These are phyloP conservation scores for Pseudogymnoascus verrucosus DNA, from an alignment of 2,329 filamentous ascomycete species.

Conservation along the genomic window DNA sequence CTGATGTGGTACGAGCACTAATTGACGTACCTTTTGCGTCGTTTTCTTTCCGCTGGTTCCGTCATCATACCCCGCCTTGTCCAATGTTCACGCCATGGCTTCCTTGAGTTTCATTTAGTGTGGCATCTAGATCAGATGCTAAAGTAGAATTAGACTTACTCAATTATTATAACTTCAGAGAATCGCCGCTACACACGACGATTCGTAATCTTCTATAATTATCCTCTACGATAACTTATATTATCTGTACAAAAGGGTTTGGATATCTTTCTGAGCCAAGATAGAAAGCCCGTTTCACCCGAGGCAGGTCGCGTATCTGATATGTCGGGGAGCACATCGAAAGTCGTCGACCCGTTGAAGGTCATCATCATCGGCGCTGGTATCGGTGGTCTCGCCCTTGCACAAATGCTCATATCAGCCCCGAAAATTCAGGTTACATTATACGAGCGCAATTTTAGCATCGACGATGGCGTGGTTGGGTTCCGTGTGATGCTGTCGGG, in stretches of 20 bases:
- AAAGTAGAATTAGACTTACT: too few species aligned
- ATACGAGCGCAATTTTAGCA: slow-evolving; percentile 18
- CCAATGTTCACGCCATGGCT: not conserved
- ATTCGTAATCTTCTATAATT: too few species aligned
- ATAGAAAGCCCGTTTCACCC: not conserved
- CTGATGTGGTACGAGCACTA: not conserved
- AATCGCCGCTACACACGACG: too few species aligned
- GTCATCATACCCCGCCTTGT: not conserved
- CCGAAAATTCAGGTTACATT: slow-evolving; percentile 19
- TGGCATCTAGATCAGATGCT: not conserved
- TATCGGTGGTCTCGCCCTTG: slow-evolving; percentile 21
- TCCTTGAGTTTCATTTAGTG: not conserved
- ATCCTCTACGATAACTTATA: not conserved
- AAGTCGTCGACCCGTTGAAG: not conserved
- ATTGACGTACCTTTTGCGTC: not conserved
- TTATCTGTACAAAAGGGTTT: not conserved
- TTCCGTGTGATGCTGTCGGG: slow-evolving; percentile 24
- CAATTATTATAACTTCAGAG: too few species aligned
- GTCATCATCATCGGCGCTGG: slow-evolving; percentile 21
- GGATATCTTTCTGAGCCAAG: not conserved
- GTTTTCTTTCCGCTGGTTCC: not conserved
- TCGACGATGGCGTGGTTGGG: slow-evolving; percentile 19
- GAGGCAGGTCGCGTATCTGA: not conserved
- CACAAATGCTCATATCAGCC: slow-evolving; percentile 18
- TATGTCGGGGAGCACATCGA: not conserved